Evolutionary conservation across 176 grass and related monocot genomes (phyloP), one percentile per base, ranked within the genome.

Genomic region (Ensete glaucum): DNA sequence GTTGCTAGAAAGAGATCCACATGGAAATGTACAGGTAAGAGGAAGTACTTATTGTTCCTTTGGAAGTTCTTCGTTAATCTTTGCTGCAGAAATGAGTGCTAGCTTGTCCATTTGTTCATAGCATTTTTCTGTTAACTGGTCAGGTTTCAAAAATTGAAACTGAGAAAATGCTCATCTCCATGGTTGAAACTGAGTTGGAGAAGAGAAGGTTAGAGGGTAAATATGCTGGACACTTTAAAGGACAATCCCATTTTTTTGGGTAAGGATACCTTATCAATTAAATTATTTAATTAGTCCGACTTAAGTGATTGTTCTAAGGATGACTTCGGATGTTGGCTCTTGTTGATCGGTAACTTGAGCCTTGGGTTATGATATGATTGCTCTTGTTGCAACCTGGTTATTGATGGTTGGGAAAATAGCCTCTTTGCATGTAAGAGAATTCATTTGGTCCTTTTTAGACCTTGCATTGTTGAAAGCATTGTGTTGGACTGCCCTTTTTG

Each of bases 101-200:
- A 20, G 34, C 3, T 70, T 3, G 17, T 70, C 67, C 20, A 20
- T 9, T 50, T 69, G 17, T 48, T 70, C 14, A 50, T 50, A 11
- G 1, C 11, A 3, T 20, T n/a, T 22, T 20, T 50, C 1, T 50
- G 9, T 70, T 66, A 73, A 8, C 9, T 29, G 71, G 63, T 54
- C 58, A 95, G 96, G 96, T 99, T 77, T 91, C 96, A 16, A 99
- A 99, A 88, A 99, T 99, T 74, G 96, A 99, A 91, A 99, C 96
- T 0, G 96, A 99, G 76, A 99, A 99, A 85, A 99, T 99, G 96
- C 81, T 99, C 65, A 99, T 95, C 80, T 73, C 88, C 76, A 99
- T 99, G 96, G 96, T 91, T 84, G 96, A 99, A 84, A 95, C 88
- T 58, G 91, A 99, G 79, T 79, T 99, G 78, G 90, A 91, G 81